Evolutionary conservation across 2,329 filamentous ascomycete species (phyloP), one percentile per base, ranked within the genome.

Genomic region (Helotiales sp.): DNA sequence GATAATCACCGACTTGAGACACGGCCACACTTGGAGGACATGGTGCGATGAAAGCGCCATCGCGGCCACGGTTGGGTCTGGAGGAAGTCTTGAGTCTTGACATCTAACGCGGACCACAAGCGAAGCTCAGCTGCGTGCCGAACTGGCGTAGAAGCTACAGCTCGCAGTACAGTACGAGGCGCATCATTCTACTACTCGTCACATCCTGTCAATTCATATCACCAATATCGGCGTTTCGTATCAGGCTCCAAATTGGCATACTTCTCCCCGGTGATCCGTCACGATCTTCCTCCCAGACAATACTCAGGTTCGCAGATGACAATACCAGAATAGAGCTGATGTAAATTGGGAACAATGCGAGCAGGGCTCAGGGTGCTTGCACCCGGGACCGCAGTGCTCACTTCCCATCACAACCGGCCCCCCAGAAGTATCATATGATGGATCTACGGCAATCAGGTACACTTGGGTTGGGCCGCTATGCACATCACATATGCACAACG

Each of bases 391-490:
- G 13, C 10, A 27, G 4, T 24, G n/a, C n/a, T 15, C 40, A 19
- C 27, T 44, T 10, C 24, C 15, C 40, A 44, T 5, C 40, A 44
- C 22, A 7, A 24, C 24, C 19, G 19, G 15, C 8, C 10, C 22
- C 24, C 40, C 40, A 44, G 27, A 44, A 1, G 12, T 5, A 15
- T 44, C 22, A 44, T 44, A 24, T 33, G 44, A 46, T 50, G 58
- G 40, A 44, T 44, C 40, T 44, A 44, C 40, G 27, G 40, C 40
- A n/a, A 44, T 68, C 60, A 68, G 66, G 67, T 66, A 69, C 62
- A 33, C 62, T 69, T 66, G 59, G 67, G 67, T 69, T 66, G 59
- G 67, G 67, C 65, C 62, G 67, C 66, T 22, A 69, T 67, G 65
- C 64, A 54, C 59, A 61, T 59, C 59, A 66, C 55, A 50, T 44